phyloP scores from a whole-genome alignment of 345 rosid species.

The Acer yangbiense region DNA sequence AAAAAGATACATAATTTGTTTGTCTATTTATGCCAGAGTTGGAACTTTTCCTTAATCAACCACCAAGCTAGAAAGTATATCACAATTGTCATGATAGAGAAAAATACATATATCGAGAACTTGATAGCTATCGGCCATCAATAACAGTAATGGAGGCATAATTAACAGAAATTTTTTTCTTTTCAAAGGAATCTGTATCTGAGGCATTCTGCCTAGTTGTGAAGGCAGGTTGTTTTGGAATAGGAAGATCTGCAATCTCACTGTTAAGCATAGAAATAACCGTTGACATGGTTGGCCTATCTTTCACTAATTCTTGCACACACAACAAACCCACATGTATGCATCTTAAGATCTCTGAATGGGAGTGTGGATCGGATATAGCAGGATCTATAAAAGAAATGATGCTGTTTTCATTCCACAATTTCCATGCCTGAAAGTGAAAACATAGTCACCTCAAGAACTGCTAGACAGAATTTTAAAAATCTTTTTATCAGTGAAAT shows the following conservation, averaged over 20 bases:
- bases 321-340: background rate
- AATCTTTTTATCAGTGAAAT: background rate
- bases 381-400: background rate
- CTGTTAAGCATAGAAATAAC: background rate
- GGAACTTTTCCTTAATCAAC: too few species aligned
- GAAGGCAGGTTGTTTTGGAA: background rate
- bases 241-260: background rate
- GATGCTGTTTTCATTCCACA: background rate
- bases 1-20: too few species aligned
- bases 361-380: background rate
- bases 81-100: too few species aligned
- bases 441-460: background rate
- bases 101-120: background rate
- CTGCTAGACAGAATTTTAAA: background rate
- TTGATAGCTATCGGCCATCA: background rate
- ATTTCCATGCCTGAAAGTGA: background rate
- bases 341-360: background rate
- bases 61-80: too few species aligned
- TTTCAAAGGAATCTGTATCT: background rate
- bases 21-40: too few species aligned
- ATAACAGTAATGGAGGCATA: background rate
- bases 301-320: background rate
- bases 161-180: background rate
- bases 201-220: background rate
- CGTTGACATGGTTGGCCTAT: background rate